Evolutionary conservation across 2,329 filamentous ascomycete species (phyloP), one percentile per base, ranked within the genome.

Genomic region (Verticillium nonalfalfae): DNA sequence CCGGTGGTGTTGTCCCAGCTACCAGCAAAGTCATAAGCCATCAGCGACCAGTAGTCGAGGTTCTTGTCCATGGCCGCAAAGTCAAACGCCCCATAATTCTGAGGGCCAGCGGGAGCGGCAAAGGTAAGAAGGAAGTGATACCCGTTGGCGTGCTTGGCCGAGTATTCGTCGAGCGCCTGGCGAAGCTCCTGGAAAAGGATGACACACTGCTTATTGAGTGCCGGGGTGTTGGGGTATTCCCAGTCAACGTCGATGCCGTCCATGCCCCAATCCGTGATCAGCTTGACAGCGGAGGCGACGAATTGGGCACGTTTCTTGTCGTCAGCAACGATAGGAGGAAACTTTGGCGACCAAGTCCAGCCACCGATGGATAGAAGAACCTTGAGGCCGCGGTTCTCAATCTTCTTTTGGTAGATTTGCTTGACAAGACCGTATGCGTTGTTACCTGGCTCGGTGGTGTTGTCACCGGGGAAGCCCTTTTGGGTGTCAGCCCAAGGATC

Each of bases 381-480:
- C 72, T 96, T 96, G 60, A 96, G 73, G 58, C 91, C 84, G 15
- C 91, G 87, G 73, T 96, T 88, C 62, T 81, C 74, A 74, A 93
- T 87, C 76, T 96, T 96, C 52, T 92, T 80, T 7, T 90, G 76
- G 72, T 85, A 91, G 0, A 96, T 78, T 69, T 96, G 90, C 76
- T 95, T 95, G 59, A 91, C 74, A 70, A 88, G 90, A 54, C 93
- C 93, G 67, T 94, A 94, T 57, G 89, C 85, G 70, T 96, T 95
- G 64, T 79, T 88, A 6, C 89, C 81, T 0, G 62, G 62, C 31
- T 60, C 62, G 4, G 34, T 36, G 13, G 40, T 45, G 15, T 52
- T 56, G 34, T 63, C 62, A 6, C 58, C 59, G 39, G 36, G 21
- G 21, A 63, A 62, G 1, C 57, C 57, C 38, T 61, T 63, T 14